phyloP scores from a whole-genome alignment of 2,329 filamentous ascomycete species.

The Fusarium nodosum region DNA sequence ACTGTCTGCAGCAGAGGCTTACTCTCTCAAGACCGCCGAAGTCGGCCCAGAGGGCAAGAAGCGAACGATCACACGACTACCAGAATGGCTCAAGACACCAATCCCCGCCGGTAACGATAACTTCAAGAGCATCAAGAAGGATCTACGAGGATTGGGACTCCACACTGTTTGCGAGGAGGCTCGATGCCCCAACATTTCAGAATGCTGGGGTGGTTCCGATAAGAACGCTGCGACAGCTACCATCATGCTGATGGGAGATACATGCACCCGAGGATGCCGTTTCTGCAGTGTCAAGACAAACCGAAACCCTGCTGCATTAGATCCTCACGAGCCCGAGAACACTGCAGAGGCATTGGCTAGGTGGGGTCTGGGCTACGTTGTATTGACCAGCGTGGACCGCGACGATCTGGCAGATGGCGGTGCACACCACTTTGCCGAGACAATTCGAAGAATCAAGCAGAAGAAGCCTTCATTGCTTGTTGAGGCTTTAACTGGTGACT shows the following conservation, averaged over 20 bases:
- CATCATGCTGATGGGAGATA: slow-evolving; percentile 99
- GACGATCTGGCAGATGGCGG: slow-evolving; percentile 93
- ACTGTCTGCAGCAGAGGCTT: slow-evolving; percentile 67
- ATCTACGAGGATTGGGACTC: slow-evolving; percentile 87
- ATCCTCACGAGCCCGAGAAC: slow-evolving; percentile 96
- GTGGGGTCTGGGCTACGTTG: slow-evolving; percentile 97
- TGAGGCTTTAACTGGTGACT: slow-evolving; percentile 90
- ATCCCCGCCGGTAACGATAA: slow-evolving; percentile 85
- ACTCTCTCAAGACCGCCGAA: slow-evolving; percentile 72
- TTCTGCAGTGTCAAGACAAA: slow-evolving; percentile 98
- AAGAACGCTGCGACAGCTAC: slow-evolving; percentile 95
- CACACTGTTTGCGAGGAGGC: slow-evolving; percentile 99
- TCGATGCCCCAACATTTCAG: slow-evolving; percentile 95
- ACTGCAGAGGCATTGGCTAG: slow-evolving; percentile 91
- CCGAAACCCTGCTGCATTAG: slow-evolving; percentile 80
- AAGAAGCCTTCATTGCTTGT: slow-evolving; percentile 83
- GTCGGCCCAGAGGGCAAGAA: slow-evolving; percentile 74
- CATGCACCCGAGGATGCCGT: slow-evolving; percentile 93
- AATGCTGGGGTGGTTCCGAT: slow-evolving; percentile 94
- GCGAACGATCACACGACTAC: slow-evolving; percentile 79
- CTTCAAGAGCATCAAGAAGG: slow-evolving; percentile 95
- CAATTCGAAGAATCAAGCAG: slow-evolving; percentile 91
- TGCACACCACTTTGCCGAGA: slow-evolving; percentile 91
- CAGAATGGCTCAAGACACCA: slow-evolving; percentile 95
- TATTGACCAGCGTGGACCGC: slow-evolving; percentile 92